These are phyloP conservation scores for Friedmanniomyces simplex DNA, from an alignment of 495 filamentous ascomycete species.

Conservation along the genomic window DNA sequence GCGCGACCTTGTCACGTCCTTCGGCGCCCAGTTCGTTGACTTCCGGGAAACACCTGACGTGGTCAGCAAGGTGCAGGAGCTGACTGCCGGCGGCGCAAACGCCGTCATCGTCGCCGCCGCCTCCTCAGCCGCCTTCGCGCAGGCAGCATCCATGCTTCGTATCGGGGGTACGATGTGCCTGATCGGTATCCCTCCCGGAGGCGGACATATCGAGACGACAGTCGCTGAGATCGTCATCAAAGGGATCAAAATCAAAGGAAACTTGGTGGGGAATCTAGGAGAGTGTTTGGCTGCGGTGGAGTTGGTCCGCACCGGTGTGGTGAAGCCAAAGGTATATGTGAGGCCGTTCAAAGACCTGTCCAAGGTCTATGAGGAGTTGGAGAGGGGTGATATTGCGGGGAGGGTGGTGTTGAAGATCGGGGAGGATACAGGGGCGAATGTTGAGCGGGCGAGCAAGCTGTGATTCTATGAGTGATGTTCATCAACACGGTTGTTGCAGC, in stretches of 20 bases:
- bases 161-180: conserved; percentile 42
- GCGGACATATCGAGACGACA: conserved; percentile 36
- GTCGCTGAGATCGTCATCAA: conserved; percentile 42
- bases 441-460: background rate
- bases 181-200: conserved; percentile 40
- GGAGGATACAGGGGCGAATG: background rate
- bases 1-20: conserved; percentile 32
- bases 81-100: conserved; percentile 38
- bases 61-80: conserved; percentile 32
- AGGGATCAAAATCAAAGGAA: conserved; percentile 38
- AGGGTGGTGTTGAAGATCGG: conserved; percentile 24
- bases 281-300: conserved; percentile 44
- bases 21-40: conserved; percentile 41
- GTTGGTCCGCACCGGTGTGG: conserved; percentile 36
- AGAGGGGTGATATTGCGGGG: conserved; percentile 38
- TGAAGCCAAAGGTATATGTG: conserved; percentile 38
- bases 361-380: conserved; percentile 35
- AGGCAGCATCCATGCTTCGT: conserved; percentile 42
- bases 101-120: conserved; percentile 38
- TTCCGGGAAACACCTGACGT: conserved; percentile 32
- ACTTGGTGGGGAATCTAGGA: conserved; percentile 40
- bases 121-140: conserved; percentile 37
- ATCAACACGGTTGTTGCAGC: too few relatives aligned
- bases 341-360: conserved; percentile 38
- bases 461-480: too few relatives aligned